Evolutionary conservation across 2,329 filamentous ascomycete genomes (phyloP).

Genomic region (Epichloe brachyelytri): DNA sequence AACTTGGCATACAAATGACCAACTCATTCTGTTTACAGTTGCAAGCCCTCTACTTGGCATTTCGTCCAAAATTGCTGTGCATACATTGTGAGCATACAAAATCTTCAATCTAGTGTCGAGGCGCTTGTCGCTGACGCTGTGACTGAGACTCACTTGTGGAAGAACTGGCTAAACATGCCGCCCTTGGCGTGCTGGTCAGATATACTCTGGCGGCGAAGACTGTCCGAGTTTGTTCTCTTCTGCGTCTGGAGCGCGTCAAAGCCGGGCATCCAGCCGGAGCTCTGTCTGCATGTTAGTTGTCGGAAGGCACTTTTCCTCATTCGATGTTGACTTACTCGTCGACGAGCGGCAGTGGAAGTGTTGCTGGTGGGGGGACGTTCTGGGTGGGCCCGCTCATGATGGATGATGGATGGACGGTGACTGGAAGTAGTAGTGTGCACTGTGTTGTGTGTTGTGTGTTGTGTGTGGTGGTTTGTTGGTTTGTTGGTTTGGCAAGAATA

Average conservation of each 20-base stretch:
- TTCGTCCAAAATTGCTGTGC: conserved; percentile 21
- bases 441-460: too few species aligned
- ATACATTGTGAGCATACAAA: background rate
- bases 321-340: conserved; percentile 13
- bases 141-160: conserved; percentile 36
- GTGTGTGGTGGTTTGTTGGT: too few species aligned
- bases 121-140: conserved; percentile 9
- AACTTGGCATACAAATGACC: background rate
- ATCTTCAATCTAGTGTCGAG: background rate
- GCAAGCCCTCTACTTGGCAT: conserved; percentile 11
- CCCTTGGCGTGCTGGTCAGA: conserved; percentile 36
- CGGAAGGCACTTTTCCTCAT: too few species aligned
- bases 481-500: too few species aligned
- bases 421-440: background rate
- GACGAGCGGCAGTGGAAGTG: conserved; percentile 12
- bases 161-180: conserved; percentile 41
- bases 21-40: background rate
- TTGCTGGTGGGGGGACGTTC: conserved; percentile 7
- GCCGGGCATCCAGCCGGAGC: conserved; percentile 31
- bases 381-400: conserved; percentile 19
- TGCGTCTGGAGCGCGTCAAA: conserved; percentile 40
- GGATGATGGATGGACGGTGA: conserved; percentile 4
- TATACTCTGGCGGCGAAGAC: conserved; percentile 40
- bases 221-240: conserved; percentile 34
- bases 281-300: conserved; percentile 15